Percentiles rank a stretch among this genome's conserved stretches.
Conservation (phyloP, 2,329 filamentous ascomycete species). For the Hypoxylon sp. region DNA sequence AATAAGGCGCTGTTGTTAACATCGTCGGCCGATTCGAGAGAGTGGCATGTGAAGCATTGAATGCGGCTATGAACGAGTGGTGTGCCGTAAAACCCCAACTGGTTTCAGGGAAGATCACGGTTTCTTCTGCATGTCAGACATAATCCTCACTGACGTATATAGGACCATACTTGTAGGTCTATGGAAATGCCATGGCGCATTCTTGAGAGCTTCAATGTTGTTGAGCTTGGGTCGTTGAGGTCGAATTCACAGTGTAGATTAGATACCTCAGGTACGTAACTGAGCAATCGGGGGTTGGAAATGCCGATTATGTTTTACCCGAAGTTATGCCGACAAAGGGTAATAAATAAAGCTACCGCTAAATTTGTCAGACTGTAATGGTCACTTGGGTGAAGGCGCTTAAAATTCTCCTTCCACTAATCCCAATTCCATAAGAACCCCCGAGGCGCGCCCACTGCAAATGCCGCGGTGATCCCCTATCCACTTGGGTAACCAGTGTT, state of each 20-base stretch:
- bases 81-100: background rate
- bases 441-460: constrained; percentile 75
- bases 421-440: constrained; percentile 71
- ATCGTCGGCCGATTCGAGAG: constrained; percentile 58
- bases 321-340: constrained; percentile 25
- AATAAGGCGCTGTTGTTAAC: constrained; percentile 72
- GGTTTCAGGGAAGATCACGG: background rate
- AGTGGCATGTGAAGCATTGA: constrained; percentile 2
- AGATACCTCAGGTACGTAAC: background rate
- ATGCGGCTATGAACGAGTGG: background rate
- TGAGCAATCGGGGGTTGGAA: constrained; percentile 1
- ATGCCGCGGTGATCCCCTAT: constrained; percentile 76
- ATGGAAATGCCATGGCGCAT: background rate
- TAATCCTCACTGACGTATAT: background rate
- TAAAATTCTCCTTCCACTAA: constrained; percentile 63
- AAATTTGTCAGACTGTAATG: constrained; percentile 69
- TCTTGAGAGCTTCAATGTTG: background rate
- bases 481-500: constrained; percentile 78
- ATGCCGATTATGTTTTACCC: constrained; percentile 10
- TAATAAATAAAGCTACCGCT: background rate
- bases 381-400: constrained; percentile 71
- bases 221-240: background rate
- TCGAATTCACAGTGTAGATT: background rate
- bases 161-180: background rate
- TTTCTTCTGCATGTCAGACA: background rate